These are phyloP conservation scores for Candida montana DNA, from an alignment of 805 yeast species.

Conservation along the genomic window DNA sequence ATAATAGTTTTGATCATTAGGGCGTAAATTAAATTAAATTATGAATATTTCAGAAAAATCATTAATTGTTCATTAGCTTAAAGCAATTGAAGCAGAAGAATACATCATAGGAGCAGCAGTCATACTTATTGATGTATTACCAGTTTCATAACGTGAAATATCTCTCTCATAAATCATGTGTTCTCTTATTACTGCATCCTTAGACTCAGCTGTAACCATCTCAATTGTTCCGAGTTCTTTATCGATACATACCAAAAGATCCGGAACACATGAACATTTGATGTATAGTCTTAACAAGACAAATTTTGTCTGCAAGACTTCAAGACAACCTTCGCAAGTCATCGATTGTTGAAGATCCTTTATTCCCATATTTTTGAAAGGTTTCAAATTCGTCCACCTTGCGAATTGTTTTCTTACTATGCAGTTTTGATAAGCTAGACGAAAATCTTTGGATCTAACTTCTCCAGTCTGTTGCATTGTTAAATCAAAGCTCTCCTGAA, in stretches of 20 bases:
- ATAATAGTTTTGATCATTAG: neutral
- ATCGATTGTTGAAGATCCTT: slow-evolving; percentile 4
- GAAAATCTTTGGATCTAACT: slow-evolving; percentile 3
- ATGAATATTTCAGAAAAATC: no score
- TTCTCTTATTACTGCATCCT: neutral
- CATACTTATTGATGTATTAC: slow-evolving; percentile 3
- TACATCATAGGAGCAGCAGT: slow-evolving; percentile 1
- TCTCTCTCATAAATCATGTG: slow-evolving; percentile 10
- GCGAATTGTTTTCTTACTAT: slow-evolving; percentile 14
- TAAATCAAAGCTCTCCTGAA: slow-evolving; percentile 2
- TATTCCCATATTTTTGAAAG: slow-evolving; percentile 13
- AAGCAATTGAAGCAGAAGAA: slow-evolving; percentile 4
- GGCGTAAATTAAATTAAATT: no score
- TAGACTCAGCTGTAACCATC: slow-evolving; percentile 13
- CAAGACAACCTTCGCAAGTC: slow-evolving; percentile 18
- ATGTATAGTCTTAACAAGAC: slow-evolving; percentile 14
- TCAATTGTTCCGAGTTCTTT: slow-evolving; percentile 14
- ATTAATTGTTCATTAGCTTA: neutral
- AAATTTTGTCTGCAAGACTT: slow-evolving; percentile 11
- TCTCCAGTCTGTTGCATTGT: neutral
- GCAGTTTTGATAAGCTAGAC: slow-evolving; percentile 8
- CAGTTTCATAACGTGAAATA: slow-evolving; percentile 4
- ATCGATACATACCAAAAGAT: slow-evolving; percentile 16
- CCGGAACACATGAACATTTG: slow-evolving; percentile 8
- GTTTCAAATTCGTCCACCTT: slow-evolving; percentile 19